A percentile compares a stretch with the other conserved stretches of the same genome.
These are phyloP conservation scores for Solanum boliviense DNA, from an alignment of 257 asterid species.

Conservation along the genomic window DNA sequence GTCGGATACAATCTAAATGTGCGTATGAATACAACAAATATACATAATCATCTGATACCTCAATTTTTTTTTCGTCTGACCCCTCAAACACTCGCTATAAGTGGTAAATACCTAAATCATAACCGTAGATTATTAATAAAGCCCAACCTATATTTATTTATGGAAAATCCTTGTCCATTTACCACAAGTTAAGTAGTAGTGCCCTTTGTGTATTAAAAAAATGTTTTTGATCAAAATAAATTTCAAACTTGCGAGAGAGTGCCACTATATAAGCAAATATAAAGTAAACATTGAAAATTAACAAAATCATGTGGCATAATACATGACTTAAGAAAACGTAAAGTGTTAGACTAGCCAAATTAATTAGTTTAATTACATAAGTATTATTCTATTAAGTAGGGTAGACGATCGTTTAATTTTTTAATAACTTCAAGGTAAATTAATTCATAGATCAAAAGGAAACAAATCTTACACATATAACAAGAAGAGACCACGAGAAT, in stretches of 20 bases:
- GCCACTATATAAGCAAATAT: background rate
- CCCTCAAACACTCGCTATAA: background rate
- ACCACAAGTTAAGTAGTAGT: background rate
- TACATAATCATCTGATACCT: background rate
- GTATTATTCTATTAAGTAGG: background rate
- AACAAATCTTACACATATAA: background rate
- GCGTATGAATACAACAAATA: background rate
- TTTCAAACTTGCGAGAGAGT: background rate
- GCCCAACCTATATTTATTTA: background rate
- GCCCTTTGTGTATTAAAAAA: background rate
- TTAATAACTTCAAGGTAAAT: background rate
- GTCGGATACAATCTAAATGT: background rate
- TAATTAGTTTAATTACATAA: background rate
- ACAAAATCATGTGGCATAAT: background rate
- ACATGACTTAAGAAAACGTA: background rate
- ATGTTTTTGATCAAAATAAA: background rate
- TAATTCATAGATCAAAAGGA: background rate
- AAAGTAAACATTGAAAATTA: background rate
- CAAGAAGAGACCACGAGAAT: background rate
- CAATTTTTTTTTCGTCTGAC: rapidly evolving
- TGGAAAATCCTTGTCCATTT: background rate
- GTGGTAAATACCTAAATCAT: background rate
- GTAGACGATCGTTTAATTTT: background rate
- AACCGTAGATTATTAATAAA: background rate
- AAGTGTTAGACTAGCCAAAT: background rate